Evolutionary conservation across 2,329 filamentous ascomycete species (phyloP).

Genomic region (Trichoderma cornu-damae): DNA sequence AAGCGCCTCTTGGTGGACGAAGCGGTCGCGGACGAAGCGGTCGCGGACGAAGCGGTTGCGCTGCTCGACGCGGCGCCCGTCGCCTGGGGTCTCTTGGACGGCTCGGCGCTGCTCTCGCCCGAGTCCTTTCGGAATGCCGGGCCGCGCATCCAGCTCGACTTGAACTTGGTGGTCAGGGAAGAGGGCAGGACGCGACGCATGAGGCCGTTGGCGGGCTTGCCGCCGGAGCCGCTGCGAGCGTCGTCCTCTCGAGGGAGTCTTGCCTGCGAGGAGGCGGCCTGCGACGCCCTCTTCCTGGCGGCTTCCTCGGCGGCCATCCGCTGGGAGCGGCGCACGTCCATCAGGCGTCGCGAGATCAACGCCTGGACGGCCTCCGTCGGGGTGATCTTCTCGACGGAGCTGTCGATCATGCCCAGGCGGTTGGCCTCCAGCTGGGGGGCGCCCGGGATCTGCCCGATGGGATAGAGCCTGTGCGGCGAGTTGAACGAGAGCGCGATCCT

Average conservation of each 20-base stretch:
- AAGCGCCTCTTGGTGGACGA: slow-evolving; percentile 2
- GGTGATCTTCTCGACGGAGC: slow-evolving; percentile 7
- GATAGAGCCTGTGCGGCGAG: slow-evolving; percentile 4
- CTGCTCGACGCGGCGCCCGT: background rate
- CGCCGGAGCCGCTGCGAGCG: background rate
- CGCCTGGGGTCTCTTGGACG: background rate
- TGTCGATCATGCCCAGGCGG: background rate
- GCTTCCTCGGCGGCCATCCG: background rate
- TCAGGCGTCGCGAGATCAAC: background rate
- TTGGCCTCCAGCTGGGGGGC: background rate
- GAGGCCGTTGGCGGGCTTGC: background rate
- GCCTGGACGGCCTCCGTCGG: slow-evolving; percentile 8
- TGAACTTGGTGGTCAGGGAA: background rate
- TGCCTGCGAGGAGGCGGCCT: background rate
- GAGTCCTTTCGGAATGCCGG: background rate
- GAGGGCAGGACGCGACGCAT: background rate
- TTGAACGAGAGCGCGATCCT: slow-evolving; percentile 10
- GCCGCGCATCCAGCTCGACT: background rate
- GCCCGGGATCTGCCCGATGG: background rate
- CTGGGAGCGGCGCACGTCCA: background rate
- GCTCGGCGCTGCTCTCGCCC: background rate
- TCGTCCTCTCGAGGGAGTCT: background rate
- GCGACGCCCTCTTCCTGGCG: background rate
- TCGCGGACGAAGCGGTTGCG: background rate
- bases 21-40: too few species aligned